Percentiles rank a stretch among this genome's conserved stretches.
Conservation (phyloP, 2,329 filamentous ascomycete genomes). For the Didymella pinodella region DNA sequence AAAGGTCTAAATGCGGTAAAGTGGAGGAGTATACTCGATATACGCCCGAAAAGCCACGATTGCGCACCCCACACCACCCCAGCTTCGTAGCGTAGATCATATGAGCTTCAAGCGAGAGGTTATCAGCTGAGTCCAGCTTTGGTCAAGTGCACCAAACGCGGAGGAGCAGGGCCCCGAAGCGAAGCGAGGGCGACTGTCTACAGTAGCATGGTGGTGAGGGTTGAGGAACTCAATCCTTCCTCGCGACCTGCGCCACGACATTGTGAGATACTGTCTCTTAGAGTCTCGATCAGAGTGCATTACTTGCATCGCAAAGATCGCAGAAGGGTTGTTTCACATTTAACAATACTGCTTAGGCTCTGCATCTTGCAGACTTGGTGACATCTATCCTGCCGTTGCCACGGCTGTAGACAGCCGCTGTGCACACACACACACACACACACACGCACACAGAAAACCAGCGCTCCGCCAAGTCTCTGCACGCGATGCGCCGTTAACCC, state of each 20-base stretch:
- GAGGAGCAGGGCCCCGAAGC: conserved; percentile 2
- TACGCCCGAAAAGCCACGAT: conserved; percentile 4
- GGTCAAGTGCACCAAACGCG: not conserved
- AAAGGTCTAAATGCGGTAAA: not conserved
- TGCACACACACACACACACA: not conserved
- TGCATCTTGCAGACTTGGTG: not conserved
- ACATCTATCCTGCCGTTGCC: not conserved
- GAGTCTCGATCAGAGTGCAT: not conserved
- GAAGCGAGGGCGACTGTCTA: not conserved
- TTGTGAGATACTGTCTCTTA: not conserved
- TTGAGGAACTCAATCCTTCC: not conserved
- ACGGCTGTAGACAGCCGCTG: not conserved
- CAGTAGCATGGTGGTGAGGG: too few species aligned
- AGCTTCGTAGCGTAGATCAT: not conserved
- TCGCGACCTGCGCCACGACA: not conserved
- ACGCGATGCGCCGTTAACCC: not conserved
- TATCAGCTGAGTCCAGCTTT: not conserved
- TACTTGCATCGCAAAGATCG: not conserved
- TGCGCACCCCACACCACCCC: not conserved
- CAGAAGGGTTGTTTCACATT: not conserved
- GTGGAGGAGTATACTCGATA: not conserved
- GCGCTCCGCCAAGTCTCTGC: conserved; percentile 3
- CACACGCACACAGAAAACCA: not conserved
- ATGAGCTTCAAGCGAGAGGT: not conserved
- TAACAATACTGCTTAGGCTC: not conserved